Conservation (phyloP, 257 asterid species). For the Leptodermis oblonga region DNA sequence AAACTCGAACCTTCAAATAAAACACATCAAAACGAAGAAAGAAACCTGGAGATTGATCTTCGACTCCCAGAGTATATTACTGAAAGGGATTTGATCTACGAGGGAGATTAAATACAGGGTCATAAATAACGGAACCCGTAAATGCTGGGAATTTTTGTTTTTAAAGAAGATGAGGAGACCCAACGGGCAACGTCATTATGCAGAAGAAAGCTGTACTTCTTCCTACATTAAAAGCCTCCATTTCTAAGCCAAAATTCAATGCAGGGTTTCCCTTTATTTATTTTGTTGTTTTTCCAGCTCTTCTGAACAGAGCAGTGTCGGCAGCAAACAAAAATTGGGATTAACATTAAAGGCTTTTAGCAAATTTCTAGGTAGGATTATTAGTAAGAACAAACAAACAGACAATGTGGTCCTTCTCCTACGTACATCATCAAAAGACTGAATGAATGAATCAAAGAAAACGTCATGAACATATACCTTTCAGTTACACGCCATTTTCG, state of each 20-base stretch:
- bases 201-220: neutral
- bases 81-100: neutral
- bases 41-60: neutral
- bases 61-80: neutral
- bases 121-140: conserved; percentile 1
- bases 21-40: conserved; percentile 4
- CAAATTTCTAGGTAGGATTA: no score
- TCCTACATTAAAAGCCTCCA: conserved; percentile 16
- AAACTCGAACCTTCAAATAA: neutral
- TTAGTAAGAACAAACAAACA: no score
- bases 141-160: neutral
- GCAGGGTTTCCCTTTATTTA: neutral
- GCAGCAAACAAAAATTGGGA: conserved; percentile 8
- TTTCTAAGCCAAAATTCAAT: conserved; percentile 2
- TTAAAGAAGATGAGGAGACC: conserved; percentile 3
- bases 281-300: neutral
- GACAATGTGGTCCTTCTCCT: neutral
- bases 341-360: neutral
- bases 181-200: conserved; percentile 19
- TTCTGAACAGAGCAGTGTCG: conserved; percentile 6
- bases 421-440: conserved; percentile 3
- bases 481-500: neutral
- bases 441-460: neutral
- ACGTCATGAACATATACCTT: neutral
- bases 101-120: neutral